Evolutionary conservation across 192 early-diverging fungal species (phyloP), one percentile per base, ranked within the genome.

Genomic region (Chytriomyces hyalinus): DNA sequence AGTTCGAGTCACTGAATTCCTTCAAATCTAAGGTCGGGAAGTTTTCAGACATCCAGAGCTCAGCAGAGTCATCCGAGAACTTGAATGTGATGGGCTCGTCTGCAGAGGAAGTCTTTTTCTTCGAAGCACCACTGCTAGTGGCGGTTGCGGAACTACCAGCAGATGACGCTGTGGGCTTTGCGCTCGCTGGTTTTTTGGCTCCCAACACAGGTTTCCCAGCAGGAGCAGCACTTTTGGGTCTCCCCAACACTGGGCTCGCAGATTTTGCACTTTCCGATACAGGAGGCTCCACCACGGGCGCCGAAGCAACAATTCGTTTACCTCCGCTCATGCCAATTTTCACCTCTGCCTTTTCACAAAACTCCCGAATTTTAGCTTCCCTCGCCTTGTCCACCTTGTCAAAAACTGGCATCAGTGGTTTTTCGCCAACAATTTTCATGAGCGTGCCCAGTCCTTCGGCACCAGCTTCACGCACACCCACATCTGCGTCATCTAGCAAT

Each of bases 331-430:
- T 22, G 8, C 77, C 72, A 0, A 71, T 51, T 51, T 80, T 80
- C n/a, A 79, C 79, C 47, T 92, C 93, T 0, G 97, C 97, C 86
- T 95, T 94, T 28, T 94, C 94, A 47, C 81, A 94, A 62, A 86
- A 93, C 74, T 98, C 97, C 75, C 86, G 91, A 44, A 98, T 88
- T 84, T 99, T 98, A 9, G 85, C 89, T 70, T 85, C 84, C 83
- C 95, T 97, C 64, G 93, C 90, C 79, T 95, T 91, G 73, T 98
- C 98, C 48, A 99, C 72, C 6, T 91, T 89, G 47, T 96, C 96
- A 80, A 90, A 93, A 0, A 89, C 80, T 0, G 46, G 49, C 64
- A 93, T 71, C 63, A 66, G 36, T 6, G 89, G 83, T 15, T 92
- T 91, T 57, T 96, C 94, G 3, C 93, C 92, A 6, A 96, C 91